These are phyloP conservation scores for Gossypium stocksii DNA, from an alignment of 345 rosid species.

Conservation along the genomic window DNA sequence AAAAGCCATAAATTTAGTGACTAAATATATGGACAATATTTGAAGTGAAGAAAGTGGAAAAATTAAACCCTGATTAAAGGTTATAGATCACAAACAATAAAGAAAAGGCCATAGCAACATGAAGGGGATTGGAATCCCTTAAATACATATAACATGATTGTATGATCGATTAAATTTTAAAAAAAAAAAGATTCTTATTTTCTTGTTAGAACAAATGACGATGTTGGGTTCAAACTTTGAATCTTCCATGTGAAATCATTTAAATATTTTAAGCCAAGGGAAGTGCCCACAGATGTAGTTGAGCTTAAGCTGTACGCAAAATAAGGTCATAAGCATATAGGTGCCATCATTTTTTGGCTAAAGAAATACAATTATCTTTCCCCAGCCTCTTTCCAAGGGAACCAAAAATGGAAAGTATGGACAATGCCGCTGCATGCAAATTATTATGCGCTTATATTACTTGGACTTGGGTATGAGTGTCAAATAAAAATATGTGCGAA, in stretches of 20 bases:
- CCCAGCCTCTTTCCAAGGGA: neutral
- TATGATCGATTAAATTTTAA: neutral
- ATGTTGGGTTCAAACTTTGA: neutral
- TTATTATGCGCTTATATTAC: neutral
- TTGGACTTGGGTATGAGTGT: neutral
- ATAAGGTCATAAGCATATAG: slow-evolving; percentile 5
- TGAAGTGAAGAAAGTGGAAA: neutral
- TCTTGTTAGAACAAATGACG: neutral
- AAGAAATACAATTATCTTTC: too few relatives aligned
- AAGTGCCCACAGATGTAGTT: neutral
- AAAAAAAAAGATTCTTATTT: neutral
- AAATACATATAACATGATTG: neutral
- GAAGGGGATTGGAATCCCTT: neutral
- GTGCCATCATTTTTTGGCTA: neutral
- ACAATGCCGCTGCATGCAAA: neutral
- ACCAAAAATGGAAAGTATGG: neutral
- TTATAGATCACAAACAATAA: neutral
- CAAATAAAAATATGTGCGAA: neutral
- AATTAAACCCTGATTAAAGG: neutral
- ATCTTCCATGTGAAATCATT: neutral
- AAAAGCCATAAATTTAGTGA: neutral
- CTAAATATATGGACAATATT: neutral
- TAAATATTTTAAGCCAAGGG: neutral
- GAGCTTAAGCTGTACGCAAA: slow-evolving; percentile 7
- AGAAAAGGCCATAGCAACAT: neutral